Base-by-base conservation (phyloP, 2,329 filamentous ascomycete genomes). In the Lecanoromycetidae sp. region DNA sequence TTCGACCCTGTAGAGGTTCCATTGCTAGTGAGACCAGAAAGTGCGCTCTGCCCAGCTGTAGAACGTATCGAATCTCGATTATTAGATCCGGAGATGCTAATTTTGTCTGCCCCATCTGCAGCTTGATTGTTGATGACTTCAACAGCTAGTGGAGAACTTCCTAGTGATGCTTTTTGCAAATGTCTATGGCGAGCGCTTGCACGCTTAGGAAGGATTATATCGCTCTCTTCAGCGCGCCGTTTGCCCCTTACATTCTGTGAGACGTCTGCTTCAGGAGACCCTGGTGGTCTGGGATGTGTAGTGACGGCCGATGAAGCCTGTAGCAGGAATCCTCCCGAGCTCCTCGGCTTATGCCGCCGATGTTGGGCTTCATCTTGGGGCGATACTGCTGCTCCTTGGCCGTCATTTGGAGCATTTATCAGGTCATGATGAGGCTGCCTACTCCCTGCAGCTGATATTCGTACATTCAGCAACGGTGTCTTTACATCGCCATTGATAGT, bases 291-390 rank as follows among this genome's bases (percentile, higher is more conserved):
- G 9, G 25, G 30, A 17, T 42, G 27, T 10, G 40, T 29, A 51
- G 34, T 61, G 25, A 51, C 60, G 52, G 58, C 51, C 51, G 66
- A 59, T 54, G 63, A 54, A 17, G 63, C 57, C 29, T 72, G 69
- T 30, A 75, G 59, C 34, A 76, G 55, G 49, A 70, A 70, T 3
- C 65, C 65, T 44, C 67, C 60, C 6, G 66, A 66, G 52, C 54
- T 63, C 30, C 52, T 40, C 15, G 52, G 45, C 33, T 44, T 49
- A 22, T 50, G 47, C 42, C 36, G 44, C 27, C 38, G 26, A 29
- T 34, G 26, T 39, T 22, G n/a, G 19, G 25, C 12, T n/a, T 40
- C 33, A 50, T 46, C 35, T 10, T 44, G 38, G 4, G 38, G 26
- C 17, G n/a, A 8, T 29, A 36, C 15, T 19, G 5, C 12, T 9